phyloP scores from a whole-genome alignment of 2,329 filamentous ascomycete genomes.

The Coccinonectria pachysandricola region DNA sequence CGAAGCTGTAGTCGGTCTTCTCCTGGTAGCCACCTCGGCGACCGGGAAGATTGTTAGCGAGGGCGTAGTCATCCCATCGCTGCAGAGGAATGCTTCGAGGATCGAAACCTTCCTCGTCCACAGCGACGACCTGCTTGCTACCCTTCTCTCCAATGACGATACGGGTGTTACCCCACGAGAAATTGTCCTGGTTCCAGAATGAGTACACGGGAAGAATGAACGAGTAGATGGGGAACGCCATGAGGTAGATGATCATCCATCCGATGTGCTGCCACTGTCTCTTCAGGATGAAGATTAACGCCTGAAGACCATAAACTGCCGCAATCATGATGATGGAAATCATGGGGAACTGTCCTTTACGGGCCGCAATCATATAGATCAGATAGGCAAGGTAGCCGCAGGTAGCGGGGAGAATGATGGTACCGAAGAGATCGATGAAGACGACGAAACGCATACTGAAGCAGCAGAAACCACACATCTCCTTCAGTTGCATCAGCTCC shows the following conservation, averaged over 20 bases:
- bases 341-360: conserved; percentile 65
- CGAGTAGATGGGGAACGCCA: conserved; percentile 92
- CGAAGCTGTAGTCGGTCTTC: conserved; percentile 55
- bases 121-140: conserved; percentile 77
- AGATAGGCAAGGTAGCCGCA: conserved; percentile 80
- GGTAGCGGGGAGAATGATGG: conserved; percentile 82
- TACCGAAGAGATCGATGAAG: conserved; percentile 87
- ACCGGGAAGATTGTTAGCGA: conserved; percentile 77
- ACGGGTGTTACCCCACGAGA: conserved; percentile 97
- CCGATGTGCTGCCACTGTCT: conserved; percentile 97
- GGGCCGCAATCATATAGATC: conserved; percentile 64
- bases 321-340: conserved; percentile 86
- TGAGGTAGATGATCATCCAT: conserved; percentile 98
- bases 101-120: conserved; percentile 78
- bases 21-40: conserved; percentile 65
- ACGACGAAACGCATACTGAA: conserved; percentile 98
- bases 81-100: conserved; percentile 88
- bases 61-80: conserved; percentile 93
- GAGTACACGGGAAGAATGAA: conserved; percentile 89
- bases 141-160: conserved; percentile 93
- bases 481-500: conserved; percentile 79
- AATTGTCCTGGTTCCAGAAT: conserved; percentile 99
- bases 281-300: conserved; percentile 92
- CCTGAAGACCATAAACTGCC: conserved; percentile 89
- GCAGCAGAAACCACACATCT: conserved; percentile 97